Percentiles rank a stretch among this genome's conserved stretches.
phyloP scores from a whole-genome alignment of 2,329 filamentous ascomycete species.

The Phoma sp. region DNA sequence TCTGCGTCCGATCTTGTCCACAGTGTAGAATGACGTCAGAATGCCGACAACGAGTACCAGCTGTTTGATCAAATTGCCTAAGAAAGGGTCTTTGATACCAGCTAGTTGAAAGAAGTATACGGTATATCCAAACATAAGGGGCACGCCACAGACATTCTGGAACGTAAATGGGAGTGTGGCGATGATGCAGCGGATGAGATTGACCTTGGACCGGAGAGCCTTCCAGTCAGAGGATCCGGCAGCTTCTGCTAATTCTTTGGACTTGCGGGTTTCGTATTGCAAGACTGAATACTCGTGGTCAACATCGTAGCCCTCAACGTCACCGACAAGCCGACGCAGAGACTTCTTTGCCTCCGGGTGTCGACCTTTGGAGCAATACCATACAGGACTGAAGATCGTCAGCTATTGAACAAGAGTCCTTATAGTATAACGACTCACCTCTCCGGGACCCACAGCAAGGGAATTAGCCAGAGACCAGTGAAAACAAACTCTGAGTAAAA shows the following conservation, averaged over 20 bases:
- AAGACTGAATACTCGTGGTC: background rate
- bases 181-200: background rate
- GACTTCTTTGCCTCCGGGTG: background rate
- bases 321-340: background rate
- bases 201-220: background rate
- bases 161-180: background rate
- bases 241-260: background rate
- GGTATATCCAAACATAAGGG: conserved; percentile 1
- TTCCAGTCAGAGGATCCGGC: background rate
- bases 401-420: background rate
- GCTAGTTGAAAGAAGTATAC: conserved; percentile 1
- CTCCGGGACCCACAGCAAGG: background rate
- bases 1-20: background rate
- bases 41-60: background rate
- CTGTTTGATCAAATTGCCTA: background rate
- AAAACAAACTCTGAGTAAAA: background rate
- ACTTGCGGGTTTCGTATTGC: background rate
- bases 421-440: background rate
- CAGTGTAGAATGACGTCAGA: background rate
- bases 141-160: background rate
- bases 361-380: background rate
- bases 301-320: background rate
- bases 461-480: background rate
- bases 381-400: background rate
- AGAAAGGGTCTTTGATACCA: background rate